These are phyloP conservation scores for Austroboletus olivaceoglutinosus DNA, from an alignment of 1,284 basidiomycete genomes.

Conservation along the genomic window DNA sequence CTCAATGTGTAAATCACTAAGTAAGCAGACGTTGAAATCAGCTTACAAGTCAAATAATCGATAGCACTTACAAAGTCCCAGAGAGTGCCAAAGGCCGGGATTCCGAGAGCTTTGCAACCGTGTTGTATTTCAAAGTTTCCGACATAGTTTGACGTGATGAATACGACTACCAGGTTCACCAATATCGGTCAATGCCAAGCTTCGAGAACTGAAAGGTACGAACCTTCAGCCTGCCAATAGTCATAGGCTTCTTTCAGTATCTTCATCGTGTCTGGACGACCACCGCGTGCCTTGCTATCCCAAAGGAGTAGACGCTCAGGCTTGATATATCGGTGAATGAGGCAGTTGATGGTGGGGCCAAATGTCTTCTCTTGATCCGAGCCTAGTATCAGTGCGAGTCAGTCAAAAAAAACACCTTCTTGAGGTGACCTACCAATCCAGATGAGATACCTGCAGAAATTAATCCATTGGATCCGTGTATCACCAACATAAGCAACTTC, in stretches of 20 bases:
- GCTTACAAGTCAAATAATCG: too few relatives aligned
- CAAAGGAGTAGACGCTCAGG: constrained; percentile 69
- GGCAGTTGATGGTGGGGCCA: constrained; percentile 67
- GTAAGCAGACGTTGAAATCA: too few relatives aligned
- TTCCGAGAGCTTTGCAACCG: constrained; percentile 72
- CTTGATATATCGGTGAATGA: constrained; percentile 64
- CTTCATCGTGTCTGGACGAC: constrained; percentile 75
- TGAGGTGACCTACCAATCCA: constrained; percentile 60
- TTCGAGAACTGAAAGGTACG: not conserved
- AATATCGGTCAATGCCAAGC: constrained; percentile 7
- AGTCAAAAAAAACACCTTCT: not conserved
- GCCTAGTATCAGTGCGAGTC: constrained; percentile 37
- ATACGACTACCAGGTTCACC: constrained; percentile 55
- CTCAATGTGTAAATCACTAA: too few relatives aligned
- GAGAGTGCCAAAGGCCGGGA: constrained; percentile 68
- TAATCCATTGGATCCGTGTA: constrained; percentile 7
- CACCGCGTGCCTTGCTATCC: constrained; percentile 68
- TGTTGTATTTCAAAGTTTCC: constrained; percentile 74
- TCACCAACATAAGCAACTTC: constrained; percentile 21
- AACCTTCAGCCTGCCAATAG: constrained; percentile 70
- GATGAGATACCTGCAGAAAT: constrained; percentile 59
- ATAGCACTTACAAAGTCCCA: constrained; percentile 74
- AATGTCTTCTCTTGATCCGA: constrained; percentile 78
- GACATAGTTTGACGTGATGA: constrained; percentile 73
- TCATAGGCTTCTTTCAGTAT: constrained; percentile 64